Evolutionary conservation across 495 filamentous ascomycete genomes (phyloP), one percentile per base, ranked within the genome.

Genomic region (Monascus purpureus): DNA sequence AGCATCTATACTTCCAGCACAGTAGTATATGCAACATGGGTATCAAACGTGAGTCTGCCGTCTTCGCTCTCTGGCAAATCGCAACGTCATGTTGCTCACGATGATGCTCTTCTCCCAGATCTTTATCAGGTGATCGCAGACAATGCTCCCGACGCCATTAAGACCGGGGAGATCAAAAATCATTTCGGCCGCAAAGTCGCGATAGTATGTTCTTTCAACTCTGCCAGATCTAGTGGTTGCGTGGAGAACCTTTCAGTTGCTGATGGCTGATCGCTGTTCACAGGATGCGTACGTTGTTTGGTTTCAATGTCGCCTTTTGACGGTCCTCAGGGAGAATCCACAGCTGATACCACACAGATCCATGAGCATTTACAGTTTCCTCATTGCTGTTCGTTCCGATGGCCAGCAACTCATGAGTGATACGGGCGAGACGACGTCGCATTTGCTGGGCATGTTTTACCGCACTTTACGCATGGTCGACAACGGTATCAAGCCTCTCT

Each of bases 381-480:
- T 97, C 27, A 84, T 97, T 45, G 92, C 92, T 11, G 90, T 97
- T 24, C 86, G 90, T 30, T 94, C 85, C 36, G 85, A 92, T 43
- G 90, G 90, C 38, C 82, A 97, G 55, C 86, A 94, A 57, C 73
- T 97, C 37, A 96, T 75, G 70, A 86, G 73, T 47, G 90, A 97
- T 41, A 75, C 71, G 25, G 90, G 90, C 42, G 86, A 95, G 41
- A 97, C 90, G 1, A 97, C 90, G 0, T 96, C 90, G 6, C 90
- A 97, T 54, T 62, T 97, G 13, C 93, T 96, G 88, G 90, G 90
- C 42, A 86, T 97, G 78, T 97, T 97, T 61, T 97, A 97, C 66
- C 90, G 90, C 39, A 97, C 90, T 1, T 70, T 97, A 1, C 83
- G 90, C 45, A 95, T 97, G 54, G 82, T 96, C 52, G 90, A 97